Conservation (phyloP, 768 basidiomycete genomes). For the Cyclocybe cylindracea region DNA sequence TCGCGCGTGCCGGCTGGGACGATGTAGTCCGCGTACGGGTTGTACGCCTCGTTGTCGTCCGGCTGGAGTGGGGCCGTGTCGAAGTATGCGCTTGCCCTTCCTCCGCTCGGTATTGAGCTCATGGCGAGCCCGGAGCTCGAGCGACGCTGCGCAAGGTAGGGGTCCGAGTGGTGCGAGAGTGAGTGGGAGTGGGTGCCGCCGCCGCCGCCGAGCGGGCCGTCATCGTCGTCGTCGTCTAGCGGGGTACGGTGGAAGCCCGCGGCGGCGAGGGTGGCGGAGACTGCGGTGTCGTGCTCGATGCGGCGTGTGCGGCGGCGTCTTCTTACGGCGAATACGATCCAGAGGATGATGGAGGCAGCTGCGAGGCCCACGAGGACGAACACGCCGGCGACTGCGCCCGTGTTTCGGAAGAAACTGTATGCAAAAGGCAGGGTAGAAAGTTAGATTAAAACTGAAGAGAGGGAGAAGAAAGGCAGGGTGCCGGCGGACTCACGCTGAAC, state of each 20-base stretch:
- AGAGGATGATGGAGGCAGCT: slow-evolving; percentile 64
- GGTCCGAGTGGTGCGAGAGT: too few species aligned
- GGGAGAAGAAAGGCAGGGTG: neutral
- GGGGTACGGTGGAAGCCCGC: slow-evolving; percentile 69
- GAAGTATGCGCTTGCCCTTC: slow-evolving; percentile 35
- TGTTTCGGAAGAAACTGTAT: slow-evolving; percentile 82
- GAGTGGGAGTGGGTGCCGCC: slow-evolving; percentile 7
- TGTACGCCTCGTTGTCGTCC: slow-evolving; percentile 34
- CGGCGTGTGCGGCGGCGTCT: slow-evolving; percentile 60
- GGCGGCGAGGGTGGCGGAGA: slow-evolving; percentile 73
- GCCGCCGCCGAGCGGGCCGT: slow-evolving; percentile 3
- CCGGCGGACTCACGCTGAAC: slow-evolving; percentile 49
- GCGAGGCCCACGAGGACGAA: slow-evolving; percentile 90
- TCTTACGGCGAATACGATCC: slow-evolving; percentile 70
- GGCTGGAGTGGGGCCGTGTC: slow-evolving; percentile 33
- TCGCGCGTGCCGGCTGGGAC: slow-evolving; percentile 26
- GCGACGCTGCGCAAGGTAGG: slow-evolving; percentile 31
- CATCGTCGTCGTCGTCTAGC: slow-evolving; percentile 58
- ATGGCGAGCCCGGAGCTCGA: slow-evolving; percentile 36
- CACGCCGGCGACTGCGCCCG: slow-evolving; percentile 89
- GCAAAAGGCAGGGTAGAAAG: slow-evolving; percentile 4
- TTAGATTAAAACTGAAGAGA: neutral
- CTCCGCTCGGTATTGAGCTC: slow-evolving; percentile 20
- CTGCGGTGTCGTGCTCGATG: slow-evolving; percentile 68
- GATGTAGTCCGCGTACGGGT: slow-evolving; percentile 55